Percentiles rank a stretch among this genome's conserved stretches.
phyloP scores from a whole-genome alignment of 2,329 filamentous ascomycete genomes.

The Cadophora malorum region DNA sequence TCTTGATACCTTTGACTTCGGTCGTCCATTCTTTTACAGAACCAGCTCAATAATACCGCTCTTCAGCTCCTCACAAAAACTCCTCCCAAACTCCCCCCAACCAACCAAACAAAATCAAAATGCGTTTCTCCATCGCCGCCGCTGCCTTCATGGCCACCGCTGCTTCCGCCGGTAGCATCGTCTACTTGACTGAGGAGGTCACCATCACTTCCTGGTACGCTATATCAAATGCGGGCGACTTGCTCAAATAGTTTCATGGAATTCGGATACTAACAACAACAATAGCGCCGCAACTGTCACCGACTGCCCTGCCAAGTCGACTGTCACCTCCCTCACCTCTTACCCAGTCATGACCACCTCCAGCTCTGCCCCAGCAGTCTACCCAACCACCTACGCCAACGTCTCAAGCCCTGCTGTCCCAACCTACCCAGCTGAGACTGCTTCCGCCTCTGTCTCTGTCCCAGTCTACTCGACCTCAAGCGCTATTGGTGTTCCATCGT shows the following conservation, averaged over 20 bases:
- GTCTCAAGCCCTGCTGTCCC: slow-evolving; percentile 25
- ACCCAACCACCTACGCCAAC: slow-evolving; percentile 33
- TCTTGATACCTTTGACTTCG: slow-evolving; percentile 41
- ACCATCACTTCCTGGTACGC: slow-evolving; percentile 55
- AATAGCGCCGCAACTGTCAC: slow-evolving; percentile 50
- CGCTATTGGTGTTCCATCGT: slow-evolving; percentile 29
- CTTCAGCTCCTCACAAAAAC: slow-evolving; percentile 32
- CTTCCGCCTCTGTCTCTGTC: slow-evolving; percentile 20
- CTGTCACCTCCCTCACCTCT: slow-evolving; percentile 35
- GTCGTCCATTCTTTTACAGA: slow-evolving; percentile 42
- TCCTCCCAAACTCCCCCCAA: slow-evolving; percentile 30
- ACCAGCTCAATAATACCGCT: slow-evolving; percentile 34
- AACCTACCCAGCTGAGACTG: slow-evolving; percentile 20
- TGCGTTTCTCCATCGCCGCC: slow-evolving; percentile 46
- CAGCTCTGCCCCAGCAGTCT: slow-evolving; percentile 27
- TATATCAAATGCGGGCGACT: background rate
- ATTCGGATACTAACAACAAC: slow-evolving; percentile 30
- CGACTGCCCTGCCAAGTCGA: slow-evolving; percentile 49
- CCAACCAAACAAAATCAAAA: slow-evolving; percentile 41
- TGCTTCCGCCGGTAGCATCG: slow-evolving; percentile 45
- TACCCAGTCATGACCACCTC: slow-evolving; percentile 32
- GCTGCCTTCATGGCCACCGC: slow-evolving; percentile 44
- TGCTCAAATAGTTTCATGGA: background rate
- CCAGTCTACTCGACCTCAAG: slow-evolving; percentile 22
- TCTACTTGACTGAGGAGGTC: slow-evolving; percentile 56